Base-by-base conservation (phyloP, 768 basidiomycete species). In the Amylocystis lapponica region DNA sequence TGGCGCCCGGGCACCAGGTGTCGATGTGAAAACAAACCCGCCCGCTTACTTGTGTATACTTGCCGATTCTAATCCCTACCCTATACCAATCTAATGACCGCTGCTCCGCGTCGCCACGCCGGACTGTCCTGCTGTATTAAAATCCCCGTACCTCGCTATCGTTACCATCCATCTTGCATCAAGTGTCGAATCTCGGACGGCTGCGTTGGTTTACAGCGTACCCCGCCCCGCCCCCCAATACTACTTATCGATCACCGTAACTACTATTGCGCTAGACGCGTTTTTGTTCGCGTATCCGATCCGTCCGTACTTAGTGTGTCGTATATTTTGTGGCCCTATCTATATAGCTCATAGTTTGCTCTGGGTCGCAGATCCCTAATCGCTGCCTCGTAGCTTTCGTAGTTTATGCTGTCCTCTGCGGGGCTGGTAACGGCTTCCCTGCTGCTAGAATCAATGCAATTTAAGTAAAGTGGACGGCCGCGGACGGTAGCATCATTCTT, bases 11-110 rank as follows among this genome's bases (percentile, higher is more conserved):
- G 19, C 43, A 48, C 37, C 47, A 36, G 43, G 50, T 54, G 31
- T 48, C 39, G 23, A 51, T 56, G 55, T 56, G 50, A 56, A 40
- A 11, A 3, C 39, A 12, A 12, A 27, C 26, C 27, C 21, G 14
- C 46, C 27, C 31, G 41, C 22, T 29, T 33, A 46, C 50, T 47
- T 45, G 48, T 45, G 51, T 52, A 31, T 22, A 26, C 31, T 25
- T 8, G 26, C 27, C 32, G 5, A 17, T 41, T 29, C 37, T 39
- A 25, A 39, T 39, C 5, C 36, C 13, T 14, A 38, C 50, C 37
- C 43, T 19, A 12, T 36, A 32, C 30, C 40, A 43, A 42, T 31
- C 23, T 25, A 14, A 39, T 43, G 33, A 47, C n/a, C n/a, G n/a
- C n/a, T n/a, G n/a, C n/a, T n/a, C n/a, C n/a, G n/a, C n/a, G n/a